A percentile compares a stretch with the other conserved stretches of the same genome.
phyloP scores from a whole-genome alignment of 164 flowering plant genomes.

The Echeveria elegans region DNA sequence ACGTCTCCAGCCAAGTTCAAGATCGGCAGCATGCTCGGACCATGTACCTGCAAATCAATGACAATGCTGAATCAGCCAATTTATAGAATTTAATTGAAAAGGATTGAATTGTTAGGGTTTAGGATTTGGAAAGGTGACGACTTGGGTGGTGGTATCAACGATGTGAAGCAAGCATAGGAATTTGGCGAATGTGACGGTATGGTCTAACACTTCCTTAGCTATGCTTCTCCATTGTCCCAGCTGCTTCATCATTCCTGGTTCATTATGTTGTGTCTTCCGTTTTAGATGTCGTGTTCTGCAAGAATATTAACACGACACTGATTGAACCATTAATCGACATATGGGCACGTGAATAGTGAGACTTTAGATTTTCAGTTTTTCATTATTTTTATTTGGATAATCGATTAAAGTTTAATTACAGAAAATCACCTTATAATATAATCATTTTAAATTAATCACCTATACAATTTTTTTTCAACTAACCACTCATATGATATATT shows the following conservation, averaged over 20 bases:
- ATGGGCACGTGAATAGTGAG: no score
- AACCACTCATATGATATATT: no score
- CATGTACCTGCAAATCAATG: slow-evolving; percentile 32
- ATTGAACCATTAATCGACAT: no score
- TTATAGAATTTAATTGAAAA: not conserved
- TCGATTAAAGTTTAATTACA: no score
- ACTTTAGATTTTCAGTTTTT: no score
- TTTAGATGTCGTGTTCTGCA: not conserved
- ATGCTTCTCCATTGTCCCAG: slow-evolving; percentile 16
- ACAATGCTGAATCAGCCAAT: not conserved
- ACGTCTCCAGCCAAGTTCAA: slow-evolving; percentile 49
- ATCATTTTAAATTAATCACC: no score
- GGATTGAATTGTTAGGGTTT: not conserved
- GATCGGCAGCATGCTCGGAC: slow-evolving; percentile 71
- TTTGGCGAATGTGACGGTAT: slow-evolving; percentile 20
- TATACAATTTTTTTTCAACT: no score
- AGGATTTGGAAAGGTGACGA: not conserved
- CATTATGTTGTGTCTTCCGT: not conserved
- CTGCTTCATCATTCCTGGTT: not conserved
- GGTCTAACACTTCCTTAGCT: slow-evolving; percentile 26
- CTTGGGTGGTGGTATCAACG: slow-evolving; percentile 24
- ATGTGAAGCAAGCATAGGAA: slow-evolving; percentile 42
- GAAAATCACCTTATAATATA: no score
- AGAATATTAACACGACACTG: not conserved
- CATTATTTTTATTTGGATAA: no score